These are phyloP conservation scores for Pulveroboletus sp. DNA, from an alignment of 1,284 basidiomycete genomes.

Conservation along the genomic window DNA sequence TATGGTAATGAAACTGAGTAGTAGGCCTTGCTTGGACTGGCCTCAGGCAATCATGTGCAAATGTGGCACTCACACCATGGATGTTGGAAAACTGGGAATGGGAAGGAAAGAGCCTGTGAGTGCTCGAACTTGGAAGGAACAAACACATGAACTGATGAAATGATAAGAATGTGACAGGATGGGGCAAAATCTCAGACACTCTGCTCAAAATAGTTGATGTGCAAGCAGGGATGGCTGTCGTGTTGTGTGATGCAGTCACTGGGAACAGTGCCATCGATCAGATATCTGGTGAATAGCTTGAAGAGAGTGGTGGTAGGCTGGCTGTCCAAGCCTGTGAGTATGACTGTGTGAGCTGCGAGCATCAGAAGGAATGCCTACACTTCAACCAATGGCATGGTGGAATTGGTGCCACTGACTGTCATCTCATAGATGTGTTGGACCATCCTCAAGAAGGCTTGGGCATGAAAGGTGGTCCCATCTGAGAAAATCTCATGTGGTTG, in stretches of 20 bases:
- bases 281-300: neutral
- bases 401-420: neutral
- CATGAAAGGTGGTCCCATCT: slow-evolving; percentile 8
- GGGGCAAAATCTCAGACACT: too few relatives aligned
- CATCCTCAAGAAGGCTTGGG: slow-evolving; percentile 20
- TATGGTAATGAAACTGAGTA: too few relatives aligned
- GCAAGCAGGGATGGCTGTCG: neutral
- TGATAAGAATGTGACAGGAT: too few relatives aligned
- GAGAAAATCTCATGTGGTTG: slow-evolving; percentile 32
- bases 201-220: too few relatives aligned
- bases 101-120: too few relatives aligned
- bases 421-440: neutral
- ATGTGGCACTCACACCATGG: too few relatives aligned
- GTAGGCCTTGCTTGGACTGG: too few relatives aligned
- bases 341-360: neutral
- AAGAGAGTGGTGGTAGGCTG: neutral
- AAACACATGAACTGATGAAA: too few relatives aligned
- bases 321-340: neutral
- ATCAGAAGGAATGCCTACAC: neutral
- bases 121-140: too few relatives aligned
- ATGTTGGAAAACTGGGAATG: too few relatives aligned
- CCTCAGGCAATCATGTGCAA: too few relatives aligned
- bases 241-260: neutral
- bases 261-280: neutral
- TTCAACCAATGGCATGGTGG: too few relatives aligned